These are phyloP conservation scores for Annulohypoxylon maeteangense DNA, from an alignment of 495 filamentous ascomycete species.

Conservation along the genomic window DNA sequence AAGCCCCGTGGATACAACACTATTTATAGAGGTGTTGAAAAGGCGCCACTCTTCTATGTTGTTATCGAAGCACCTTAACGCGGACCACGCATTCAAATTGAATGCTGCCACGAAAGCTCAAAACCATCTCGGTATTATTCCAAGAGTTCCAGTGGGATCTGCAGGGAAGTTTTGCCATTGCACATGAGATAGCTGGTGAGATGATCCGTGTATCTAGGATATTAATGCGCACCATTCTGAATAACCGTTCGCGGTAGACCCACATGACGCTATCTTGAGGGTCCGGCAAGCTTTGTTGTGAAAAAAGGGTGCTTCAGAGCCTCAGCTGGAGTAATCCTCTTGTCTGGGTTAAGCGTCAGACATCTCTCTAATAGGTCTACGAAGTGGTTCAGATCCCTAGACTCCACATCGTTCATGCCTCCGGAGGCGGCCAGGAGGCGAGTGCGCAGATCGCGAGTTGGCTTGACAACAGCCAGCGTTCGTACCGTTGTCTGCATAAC, in stretches of 20 bases:
- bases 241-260: not conserved
- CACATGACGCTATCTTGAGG: constrained; percentile 31
- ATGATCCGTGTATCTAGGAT: not conserved
- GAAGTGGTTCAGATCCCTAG: constrained; percentile 82
- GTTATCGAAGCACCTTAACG: not conserved
- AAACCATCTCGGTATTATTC: constrained; percentile 5
- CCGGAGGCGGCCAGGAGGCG: constrained; percentile 78
- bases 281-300: constrained; percentile 41
- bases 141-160: not conserved
- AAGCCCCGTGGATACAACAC: not conserved
- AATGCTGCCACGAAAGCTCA: not conserved
- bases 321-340: constrained; percentile 84
- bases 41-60: not conserved
- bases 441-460: constrained; percentile 81
- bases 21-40: not conserved
- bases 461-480: constrained; percentile 78
- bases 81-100: not conserved
- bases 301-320: constrained; percentile 90
- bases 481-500: constrained; percentile 68
- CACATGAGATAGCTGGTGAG: not conserved
- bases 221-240: not conserved
- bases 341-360: constrained; percentile 90
- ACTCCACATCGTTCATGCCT: constrained; percentile 77
- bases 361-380: constrained; percentile 88
- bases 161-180: not conserved